These are phyloP conservation scores for Pholiota microspora DNA, from an alignment of 768 basidiomycete species.

Conservation along the genomic window DNA sequence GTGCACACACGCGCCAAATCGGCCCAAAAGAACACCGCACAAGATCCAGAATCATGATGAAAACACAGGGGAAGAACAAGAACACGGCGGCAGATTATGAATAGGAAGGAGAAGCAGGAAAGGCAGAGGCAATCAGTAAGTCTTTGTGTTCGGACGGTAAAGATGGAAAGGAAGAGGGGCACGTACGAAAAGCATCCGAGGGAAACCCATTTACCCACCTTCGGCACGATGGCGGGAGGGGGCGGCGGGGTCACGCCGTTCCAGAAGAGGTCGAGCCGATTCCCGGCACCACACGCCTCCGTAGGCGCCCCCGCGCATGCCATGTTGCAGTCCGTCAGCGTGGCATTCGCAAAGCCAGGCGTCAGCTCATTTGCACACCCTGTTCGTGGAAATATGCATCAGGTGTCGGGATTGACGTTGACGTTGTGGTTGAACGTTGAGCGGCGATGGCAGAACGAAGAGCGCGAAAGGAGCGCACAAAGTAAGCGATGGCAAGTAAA, in stretches of 20 bases:
- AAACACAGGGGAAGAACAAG: background rate
- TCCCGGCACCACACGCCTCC: constrained; percentile 61
- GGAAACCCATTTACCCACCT: constrained; percentile 62
- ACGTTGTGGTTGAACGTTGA: background rate
- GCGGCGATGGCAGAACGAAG: background rate
- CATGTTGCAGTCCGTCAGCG: constrained; percentile 55
- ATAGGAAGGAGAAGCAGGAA: background rate
- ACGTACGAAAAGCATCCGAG: constrained; percentile 74
- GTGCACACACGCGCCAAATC: background rate
- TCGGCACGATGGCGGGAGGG: constrained; percentile 49
- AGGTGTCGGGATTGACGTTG: background rate
- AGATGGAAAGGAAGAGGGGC: background rate
- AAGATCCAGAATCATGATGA: background rate
- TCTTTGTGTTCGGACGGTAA: background rate
- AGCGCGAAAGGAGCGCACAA: background rate
- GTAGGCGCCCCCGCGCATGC: constrained; percentile 56
- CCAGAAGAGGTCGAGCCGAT: constrained; percentile 62
- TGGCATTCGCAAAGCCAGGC: constrained; percentile 42
- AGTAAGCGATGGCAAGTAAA: background rate
- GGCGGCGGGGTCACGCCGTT: constrained; percentile 57
- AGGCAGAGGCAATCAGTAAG: constrained; percentile 14
- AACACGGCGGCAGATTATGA: background rate
- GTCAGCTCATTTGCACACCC: constrained; percentile 63
- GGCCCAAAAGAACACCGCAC: background rate
- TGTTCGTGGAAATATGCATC: too few relatives aligned